Evolutionary conservation across 345 rosid species (phyloP), one percentile per base, ranked within the genome.

Genomic region (Eucalyptus tenuipes): DNA sequence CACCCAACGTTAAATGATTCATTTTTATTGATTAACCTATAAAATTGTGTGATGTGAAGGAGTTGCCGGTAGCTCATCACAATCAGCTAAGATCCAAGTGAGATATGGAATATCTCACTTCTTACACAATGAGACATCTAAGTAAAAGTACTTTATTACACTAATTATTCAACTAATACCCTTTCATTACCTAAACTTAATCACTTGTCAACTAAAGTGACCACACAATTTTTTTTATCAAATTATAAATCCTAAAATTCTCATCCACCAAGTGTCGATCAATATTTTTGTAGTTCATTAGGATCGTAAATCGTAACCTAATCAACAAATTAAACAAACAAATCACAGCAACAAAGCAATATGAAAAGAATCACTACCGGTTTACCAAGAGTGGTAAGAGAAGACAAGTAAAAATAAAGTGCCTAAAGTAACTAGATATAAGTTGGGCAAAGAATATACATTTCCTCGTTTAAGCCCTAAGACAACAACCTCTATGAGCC

Each of bases 251-350:
- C 13, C 61, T 24, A 55, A 55, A 55, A 25, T 4, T 55, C 61
- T 55, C 29, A 22, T 55, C 29, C 29, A 4, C 29, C 29, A 55
- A 55, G 61, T 55, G 29, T 55, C 1, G 3, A 55, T 24, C 61
- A 55, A 55, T 55, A 55, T 55, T 9, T 55, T 55, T 55, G 2
- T 24, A 55, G 6, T 55, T 55, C 29, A 24, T 55, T 55, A 55
- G 0, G 29, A 55, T 55, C 3, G 0, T 55, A 1, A 55, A 2
- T 24, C 29, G 2, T 55, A 55, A 55, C 61, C 61, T 4, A 55
- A 55, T 55, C 61, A 55, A 24, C 61, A 22, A 55, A 55, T 55
- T 55, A 55, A 4, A 55, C 61, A 55, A 55, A 55, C 61, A 55
- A 55, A 22, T 55, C 61, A 55, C 61, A 55, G 24, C 61, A 55